These are phyloP conservation scores for Fimicolochytrium jonesii DNA, from an alignment of 192 early-diverging fungal species.

Conservation along the genomic window DNA sequence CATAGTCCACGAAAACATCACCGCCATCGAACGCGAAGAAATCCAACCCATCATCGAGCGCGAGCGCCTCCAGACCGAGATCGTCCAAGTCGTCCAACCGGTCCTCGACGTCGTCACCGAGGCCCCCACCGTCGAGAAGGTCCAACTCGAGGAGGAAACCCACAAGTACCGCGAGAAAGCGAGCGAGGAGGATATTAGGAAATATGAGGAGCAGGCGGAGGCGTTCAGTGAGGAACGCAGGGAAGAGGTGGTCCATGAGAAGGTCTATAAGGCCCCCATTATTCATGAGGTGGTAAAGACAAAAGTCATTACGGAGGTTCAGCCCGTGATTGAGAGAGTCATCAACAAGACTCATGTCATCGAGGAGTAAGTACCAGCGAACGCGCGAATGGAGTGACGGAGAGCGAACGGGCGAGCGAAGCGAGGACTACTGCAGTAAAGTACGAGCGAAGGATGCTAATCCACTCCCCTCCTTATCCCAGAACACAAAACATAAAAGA, in stretches of 20 bases:
- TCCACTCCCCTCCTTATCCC: not conserved
- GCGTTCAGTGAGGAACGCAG: slow-evolving; percentile 19
- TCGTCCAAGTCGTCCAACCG: slow-evolving; percentile 26
- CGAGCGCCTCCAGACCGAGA: slow-evolving; percentile 14
- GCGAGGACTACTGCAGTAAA: no score
- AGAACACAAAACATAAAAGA: slow-evolving; percentile 27
- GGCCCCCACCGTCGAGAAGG: slow-evolving; percentile 19
- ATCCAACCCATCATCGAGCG: slow-evolving; percentile 28
- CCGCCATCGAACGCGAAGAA: slow-evolving; percentile 21
- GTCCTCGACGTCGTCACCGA: slow-evolving; percentile 24
- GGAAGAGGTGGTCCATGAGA: slow-evolving; percentile 22
- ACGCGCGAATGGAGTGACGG: no score
- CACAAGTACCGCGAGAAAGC: slow-evolving; percentile 26
- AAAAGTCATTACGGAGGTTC: slow-evolving; percentile 26
- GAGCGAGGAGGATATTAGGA: slow-evolving; percentile 10
- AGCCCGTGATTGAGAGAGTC: slow-evolving; percentile 30
- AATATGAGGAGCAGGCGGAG: slow-evolving; percentile 17
- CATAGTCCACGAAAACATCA: slow-evolving; percentile 24
- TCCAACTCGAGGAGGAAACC: slow-evolving; percentile 9
- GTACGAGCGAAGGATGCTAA: no score
- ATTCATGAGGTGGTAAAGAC: slow-evolving; percentile 26
- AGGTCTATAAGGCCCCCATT: slow-evolving; percentile 27
- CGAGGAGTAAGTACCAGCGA: slow-evolving; percentile 19
- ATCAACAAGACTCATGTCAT: slow-evolving; percentile 23
- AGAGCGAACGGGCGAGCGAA: no score